Evolutionary conservation across 2,329 filamentous ascomycete species (phyloP).

Genomic region (Penicillium sp.): DNA sequence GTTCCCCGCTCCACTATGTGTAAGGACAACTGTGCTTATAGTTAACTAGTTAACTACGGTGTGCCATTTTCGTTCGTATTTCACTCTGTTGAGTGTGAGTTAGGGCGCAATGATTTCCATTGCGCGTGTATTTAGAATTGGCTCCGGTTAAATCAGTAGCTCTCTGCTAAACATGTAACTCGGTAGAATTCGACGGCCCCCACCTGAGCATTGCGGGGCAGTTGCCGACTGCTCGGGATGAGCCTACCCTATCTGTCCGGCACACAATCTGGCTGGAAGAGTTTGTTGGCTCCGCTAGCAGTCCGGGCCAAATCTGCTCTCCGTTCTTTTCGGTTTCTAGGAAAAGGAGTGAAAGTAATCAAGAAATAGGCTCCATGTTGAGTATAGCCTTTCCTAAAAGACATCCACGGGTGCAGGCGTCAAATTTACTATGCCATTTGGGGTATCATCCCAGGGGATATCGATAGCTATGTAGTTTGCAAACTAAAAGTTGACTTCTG

Average conservation of each 20-base stretch:
- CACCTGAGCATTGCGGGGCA: background rate
- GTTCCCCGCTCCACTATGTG: background rate
- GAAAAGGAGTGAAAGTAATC: too few species aligned
- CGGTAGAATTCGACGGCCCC: slow-evolving; percentile 14
- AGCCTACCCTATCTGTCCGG: background rate
- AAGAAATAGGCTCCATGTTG: too few species aligned
- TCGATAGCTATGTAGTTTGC: too few species aligned
- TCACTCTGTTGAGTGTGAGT: background rate
- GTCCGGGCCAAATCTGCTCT: too few species aligned
- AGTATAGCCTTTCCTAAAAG: too few species aligned
- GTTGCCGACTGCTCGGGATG: background rate
- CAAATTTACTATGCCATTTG: too few species aligned
- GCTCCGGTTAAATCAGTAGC: slow-evolving; percentile 2
- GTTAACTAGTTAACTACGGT: too few species aligned
- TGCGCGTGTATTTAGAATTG: background rate
- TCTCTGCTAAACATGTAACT: slow-evolving; percentile 11
- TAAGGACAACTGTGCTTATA: background rate
- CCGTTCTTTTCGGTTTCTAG: too few species aligned
- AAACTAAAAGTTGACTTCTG: too few species aligned
- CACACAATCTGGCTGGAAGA: background rate
- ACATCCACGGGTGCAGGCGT: too few species aligned
- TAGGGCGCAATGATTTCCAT: background rate
- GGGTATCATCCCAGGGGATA: too few species aligned
- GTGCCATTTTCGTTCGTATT: background rate
- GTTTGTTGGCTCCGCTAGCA: background rate